Conservation (phyloP, 495 filamentous ascomycete genomes). For the Aspergillus diversus region DNA sequence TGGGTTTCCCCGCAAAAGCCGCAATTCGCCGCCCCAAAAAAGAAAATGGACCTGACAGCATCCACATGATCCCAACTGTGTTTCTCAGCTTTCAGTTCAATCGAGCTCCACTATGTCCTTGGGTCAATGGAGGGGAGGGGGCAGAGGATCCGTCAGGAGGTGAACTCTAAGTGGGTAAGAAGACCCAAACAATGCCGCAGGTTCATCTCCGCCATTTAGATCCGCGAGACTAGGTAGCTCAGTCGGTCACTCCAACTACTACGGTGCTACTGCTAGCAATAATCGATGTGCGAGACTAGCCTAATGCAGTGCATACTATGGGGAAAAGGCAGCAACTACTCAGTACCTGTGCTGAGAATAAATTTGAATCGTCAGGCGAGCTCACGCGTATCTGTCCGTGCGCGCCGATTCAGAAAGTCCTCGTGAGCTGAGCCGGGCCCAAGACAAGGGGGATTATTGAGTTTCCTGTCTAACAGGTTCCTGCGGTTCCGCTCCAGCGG, state of each 20-base stretch:
- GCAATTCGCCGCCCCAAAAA: constrained; percentile 38
- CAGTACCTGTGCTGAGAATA: constrained; percentile 13
- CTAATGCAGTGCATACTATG: constrained; percentile 21
- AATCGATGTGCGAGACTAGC: constrained; percentile 22
- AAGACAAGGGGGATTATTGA: constrained; percentile 17
- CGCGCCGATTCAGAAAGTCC: constrained; percentile 27
- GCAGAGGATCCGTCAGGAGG: constrained; percentile 25
- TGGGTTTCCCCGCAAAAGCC: constrained; percentile 36
- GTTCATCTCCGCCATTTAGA: constrained; percentile 25
- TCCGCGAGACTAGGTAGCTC: constrained; percentile 25
- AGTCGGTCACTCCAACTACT: constrained; percentile 23
- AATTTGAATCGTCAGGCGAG: constrained; percentile 25
- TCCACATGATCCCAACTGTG: constrained; percentile 35
- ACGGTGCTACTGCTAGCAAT: constrained; percentile 21
- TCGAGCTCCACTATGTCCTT: constrained; percentile 29
- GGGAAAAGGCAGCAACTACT: constrained; percentile 20
- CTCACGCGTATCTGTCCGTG: constrained; percentile 34
- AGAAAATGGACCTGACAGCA: constrained; percentile 34
- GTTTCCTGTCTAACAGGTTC: constrained; percentile 31
- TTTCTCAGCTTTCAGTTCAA: constrained; percentile 28
- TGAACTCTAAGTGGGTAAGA: constrained; percentile 28
- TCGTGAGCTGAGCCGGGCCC: constrained; percentile 30
- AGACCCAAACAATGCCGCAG: constrained; percentile 23
- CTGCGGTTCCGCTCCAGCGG: constrained; percentile 33
- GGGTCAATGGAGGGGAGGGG: constrained; percentile 20